Evolutionary conservation across 805 yeast species (phyloP).

Genomic region (Suhomyces emberorum): DNA sequence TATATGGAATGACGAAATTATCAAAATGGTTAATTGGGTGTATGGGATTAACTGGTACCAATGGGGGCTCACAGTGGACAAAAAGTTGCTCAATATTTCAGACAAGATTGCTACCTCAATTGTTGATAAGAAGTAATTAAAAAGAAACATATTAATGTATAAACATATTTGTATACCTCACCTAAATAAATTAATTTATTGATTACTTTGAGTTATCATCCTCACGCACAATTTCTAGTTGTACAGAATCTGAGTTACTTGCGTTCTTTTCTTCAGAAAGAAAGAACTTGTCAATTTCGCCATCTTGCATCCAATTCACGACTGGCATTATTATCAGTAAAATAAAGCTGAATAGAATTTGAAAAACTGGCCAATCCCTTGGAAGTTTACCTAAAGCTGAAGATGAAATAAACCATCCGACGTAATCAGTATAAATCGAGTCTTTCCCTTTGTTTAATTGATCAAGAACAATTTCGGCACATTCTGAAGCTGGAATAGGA

Average conservation of each 20-base stretch:
- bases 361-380: constrained; percentile 52
- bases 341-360: constrained; percentile 33
- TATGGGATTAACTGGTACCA: constrained; percentile 52
- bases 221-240: too few relatives aligned
- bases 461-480: constrained; percentile 58
- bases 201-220: too few relatives aligned
- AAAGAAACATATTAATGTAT: not conserved
- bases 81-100: constrained; percentile 26
- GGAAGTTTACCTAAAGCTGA: constrained; percentile 70
- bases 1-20: constrained; percentile 75
- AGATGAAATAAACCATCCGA: constrained; percentile 78
- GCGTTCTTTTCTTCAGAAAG: too few relatives aligned
- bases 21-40: constrained; percentile 60
- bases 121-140: constrained; percentile 4
- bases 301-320: constrained; percentile 46
- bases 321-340: constrained; percentile 51
- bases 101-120: constrained; percentile 19
- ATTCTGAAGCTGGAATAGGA: constrained; percentile 63
- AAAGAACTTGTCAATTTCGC: constrained; percentile 52
- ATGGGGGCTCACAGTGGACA: constrained; percentile 34
- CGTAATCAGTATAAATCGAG: constrained; percentile 73
- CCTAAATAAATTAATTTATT: too few relatives aligned
- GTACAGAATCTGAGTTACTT: too few relatives aligned
- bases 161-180: not conserved
- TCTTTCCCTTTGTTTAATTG: constrained; percentile 63